A percentile compares a stretch with the other conserved stretches of the same genome.
phyloP scores from a whole-genome alignment of 495 filamentous ascomycete genomes.

The Penicillium coprophilum region DNA sequence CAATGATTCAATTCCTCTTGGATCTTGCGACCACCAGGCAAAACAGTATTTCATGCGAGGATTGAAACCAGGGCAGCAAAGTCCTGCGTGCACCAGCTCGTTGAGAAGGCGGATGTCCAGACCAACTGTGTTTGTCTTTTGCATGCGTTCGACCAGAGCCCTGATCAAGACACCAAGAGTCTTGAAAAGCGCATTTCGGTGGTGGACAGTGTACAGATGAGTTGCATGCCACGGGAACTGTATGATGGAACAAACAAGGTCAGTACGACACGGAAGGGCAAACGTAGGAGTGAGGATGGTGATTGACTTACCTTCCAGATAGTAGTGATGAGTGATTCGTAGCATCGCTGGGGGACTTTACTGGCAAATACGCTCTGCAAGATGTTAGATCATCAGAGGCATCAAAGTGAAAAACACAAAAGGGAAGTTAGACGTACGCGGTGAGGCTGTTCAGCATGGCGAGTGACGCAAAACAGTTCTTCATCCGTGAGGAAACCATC shows the following conservation, averaged over 20 bases:
- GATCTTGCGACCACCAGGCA: slow-evolving; percentile 24
- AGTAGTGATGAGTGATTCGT: slow-evolving; percentile 72
- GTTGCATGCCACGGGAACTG: slow-evolving; percentile 69
- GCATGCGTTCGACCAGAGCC: slow-evolving; percentile 41
- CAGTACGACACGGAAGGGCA: not conserved
- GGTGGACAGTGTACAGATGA: slow-evolving; percentile 60
- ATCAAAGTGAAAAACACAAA: slow-evolving; percentile 8
- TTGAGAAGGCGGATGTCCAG: slow-evolving; percentile 56
- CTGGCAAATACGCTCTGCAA: slow-evolving; percentile 61
- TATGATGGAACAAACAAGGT: slow-evolving; percentile 9
- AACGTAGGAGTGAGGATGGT: not conserved
- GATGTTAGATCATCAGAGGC: slow-evolving; percentile 9
- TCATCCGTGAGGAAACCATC: slow-evolving; percentile 68
- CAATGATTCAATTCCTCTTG: slow-evolving; percentile 14
- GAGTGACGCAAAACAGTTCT: slow-evolving; percentile 64
- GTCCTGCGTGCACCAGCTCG: slow-evolving; percentile 56
- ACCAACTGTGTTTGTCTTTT: slow-evolving; percentile 31
- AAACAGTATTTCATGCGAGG: slow-evolving; percentile 51
- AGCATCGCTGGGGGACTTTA: slow-evolving; percentile 69
- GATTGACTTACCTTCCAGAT: slow-evolving; percentile 59
- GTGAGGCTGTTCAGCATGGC: slow-evolving; percentile 65
- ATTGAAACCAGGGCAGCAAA: slow-evolving; percentile 65
- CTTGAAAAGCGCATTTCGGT: slow-evolving; percentile 59
- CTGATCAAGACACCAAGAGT: slow-evolving; percentile 29
- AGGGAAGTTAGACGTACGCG: slow-evolving; percentile 50